Base-by-base conservation (phyloP, 768 basidiomycete species). In the Hericium coralloides region DNA sequence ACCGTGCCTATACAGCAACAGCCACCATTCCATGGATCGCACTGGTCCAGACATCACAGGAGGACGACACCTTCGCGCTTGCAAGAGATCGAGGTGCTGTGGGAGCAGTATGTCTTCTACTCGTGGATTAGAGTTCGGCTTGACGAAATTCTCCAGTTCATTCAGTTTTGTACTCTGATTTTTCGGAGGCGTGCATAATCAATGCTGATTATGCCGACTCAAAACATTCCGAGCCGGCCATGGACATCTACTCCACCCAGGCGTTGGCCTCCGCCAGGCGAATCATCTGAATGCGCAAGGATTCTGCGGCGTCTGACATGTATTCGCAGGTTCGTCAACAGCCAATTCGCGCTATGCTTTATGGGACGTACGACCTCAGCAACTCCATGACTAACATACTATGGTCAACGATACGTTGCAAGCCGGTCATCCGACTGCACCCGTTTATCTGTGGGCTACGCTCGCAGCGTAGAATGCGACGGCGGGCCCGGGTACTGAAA, bases 11-110 rank as follows among this genome's bases (percentile, higher is more conserved):
- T 49, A 23, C 49, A n/a, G n/a, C 55, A 38, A 26, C 62, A 80
- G 87, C 89, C 3, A 75, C 72, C 5, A 90, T 92, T 0, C 92
- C 93, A 3, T 97, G 93, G 92, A 88, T 97, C 63, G 94, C 94
- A 12, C 77, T 94, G 60, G 80, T 97, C 15, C 72, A 79, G 57
- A 74, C 80, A 3, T 82, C 83, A 1, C 67, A 74, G 53, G 74
- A 79, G 2, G 68, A 74, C 52, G 92, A 97, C 67, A 79, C 94
- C 53, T 92, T 97, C 69, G 90, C 89, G 0, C 75, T 91, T 39
- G 92, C 90, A 20, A 74, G 79, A 45, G 26, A 31, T 31, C n/a
- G 81, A 59, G 93, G 93, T 4, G 93, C 93, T 1, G 79, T 82
- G 37, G 86, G 88, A 12, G 90, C 89, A 38, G 89, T 90, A 64